Evolutionary conservation across 345 rosid species (phyloP), one percentile per base, ranked within the genome.

Genomic region (Sonneratia alba): DNA sequence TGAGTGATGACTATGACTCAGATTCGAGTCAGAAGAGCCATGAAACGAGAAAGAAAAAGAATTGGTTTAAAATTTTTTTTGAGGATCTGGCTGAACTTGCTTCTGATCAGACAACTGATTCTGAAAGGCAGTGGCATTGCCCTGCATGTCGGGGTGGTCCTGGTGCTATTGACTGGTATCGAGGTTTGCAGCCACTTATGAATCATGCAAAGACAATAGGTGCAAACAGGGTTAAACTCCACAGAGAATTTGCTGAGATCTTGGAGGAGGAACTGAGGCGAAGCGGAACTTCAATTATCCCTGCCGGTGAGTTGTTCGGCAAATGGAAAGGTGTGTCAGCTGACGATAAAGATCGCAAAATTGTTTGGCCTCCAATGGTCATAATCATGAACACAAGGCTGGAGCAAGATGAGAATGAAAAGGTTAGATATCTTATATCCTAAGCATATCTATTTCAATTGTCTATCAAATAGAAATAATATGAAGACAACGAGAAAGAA

Each of bases 291-390:
- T 81, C 90, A 15, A 84, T 87, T 72, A 48, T 83, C 70, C 92
- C 96, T n/a, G 80, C 79, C 4, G 97, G 93, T 63, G 97, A 91
- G 70, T 76, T 72, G n/a, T 95, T 85, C 75, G 94, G 98, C 34
- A 86, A 86, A 75, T 95, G 99, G 98, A 89, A 78, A 71, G 99
- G 97, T 53, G 69, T 92, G 19, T 83, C 73, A 47, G 87, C 72
- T 70, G 96, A 82, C 38, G 94, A 86, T 57, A 95, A 79, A 64
- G 98, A 95, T 62, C 79, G 77, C 74, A 90, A 85, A 2, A 88
- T 95, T 73, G 90, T 92, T 55, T 95, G 99, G 99, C 98, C 98
- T 51, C 99, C 99, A 5, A 89, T 92, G 91, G 99, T 92, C 14
- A 56, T 95, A 14, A 79, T 95, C 32, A 87, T 90, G 99, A 95